Percentiles rank a stretch among this genome's conserved stretches.
phyloP scores from a whole-genome alignment of 805 yeast species.

The Isabelozyma heimii region DNA sequence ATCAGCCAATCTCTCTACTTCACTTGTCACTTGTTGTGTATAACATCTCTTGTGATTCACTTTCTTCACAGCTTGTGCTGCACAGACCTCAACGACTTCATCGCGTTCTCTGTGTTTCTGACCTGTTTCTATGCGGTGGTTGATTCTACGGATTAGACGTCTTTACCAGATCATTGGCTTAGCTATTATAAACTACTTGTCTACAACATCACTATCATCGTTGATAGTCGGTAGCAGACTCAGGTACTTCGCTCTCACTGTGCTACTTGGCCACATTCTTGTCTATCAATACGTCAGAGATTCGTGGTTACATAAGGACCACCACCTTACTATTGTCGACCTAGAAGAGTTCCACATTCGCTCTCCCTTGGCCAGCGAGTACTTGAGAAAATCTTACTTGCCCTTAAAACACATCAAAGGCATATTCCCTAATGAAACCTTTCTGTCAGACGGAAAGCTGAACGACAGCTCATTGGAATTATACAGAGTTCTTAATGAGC shows the following conservation, averaged over 20 bases:
- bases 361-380: not conserved
- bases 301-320: not conserved
- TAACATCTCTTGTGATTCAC: too few relatives aligned
- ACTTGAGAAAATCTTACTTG: not conserved
- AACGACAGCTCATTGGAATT: not conserved
- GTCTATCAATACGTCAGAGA: not conserved
- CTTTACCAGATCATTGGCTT: not conserved
- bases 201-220: not conserved
- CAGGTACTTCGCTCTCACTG: not conserved
- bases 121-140: not conserved
- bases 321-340: not conserved
- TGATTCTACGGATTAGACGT: not conserved
- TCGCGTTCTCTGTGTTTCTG: too few relatives aligned
- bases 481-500: not conserved
- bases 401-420: not conserved
- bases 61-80: too few relatives aligned
- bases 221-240: not conserved
- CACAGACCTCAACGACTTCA: too few relatives aligned
- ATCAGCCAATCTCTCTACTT: too few relatives aligned
- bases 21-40: too few relatives aligned
- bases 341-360: not conserved
- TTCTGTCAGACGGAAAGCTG: not conserved
- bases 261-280: not conserved
- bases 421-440: not conserved
- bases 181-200: not conserved